phyloP scores from a whole-genome alignment of 768 basidiomycete genomes.

The Hericium alpestre region DNA sequence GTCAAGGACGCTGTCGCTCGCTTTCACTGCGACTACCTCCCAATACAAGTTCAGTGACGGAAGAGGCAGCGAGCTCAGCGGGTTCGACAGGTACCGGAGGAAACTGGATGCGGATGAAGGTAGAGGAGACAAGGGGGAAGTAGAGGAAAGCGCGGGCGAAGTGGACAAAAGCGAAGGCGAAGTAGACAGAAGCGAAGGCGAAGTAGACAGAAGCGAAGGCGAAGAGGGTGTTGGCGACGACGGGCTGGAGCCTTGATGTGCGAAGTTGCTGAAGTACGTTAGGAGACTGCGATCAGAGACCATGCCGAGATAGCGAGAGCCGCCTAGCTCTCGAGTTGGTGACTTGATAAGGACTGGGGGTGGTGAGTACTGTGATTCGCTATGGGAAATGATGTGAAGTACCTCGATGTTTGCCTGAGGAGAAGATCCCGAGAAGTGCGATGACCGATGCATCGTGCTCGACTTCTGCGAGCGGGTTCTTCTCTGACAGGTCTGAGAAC shows the following conservation, averaged over 20 bases:
- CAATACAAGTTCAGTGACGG: conserved; percentile 56
- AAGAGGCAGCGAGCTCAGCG: conserved; percentile 44
- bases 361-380: neutral
- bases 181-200: neutral
- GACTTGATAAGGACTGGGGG: conserved; percentile 46
- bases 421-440: conserved; percentile 53
- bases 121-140: neutral
- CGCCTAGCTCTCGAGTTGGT: conserved; percentile 23
- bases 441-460: conserved; percentile 54
- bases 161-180: neutral
- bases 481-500: conserved; percentile 68
- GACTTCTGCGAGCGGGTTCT: conserved; percentile 63
- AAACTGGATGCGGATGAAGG: conserved; percentile 21
- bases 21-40: conserved; percentile 52
- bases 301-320: conserved; percentile 47
- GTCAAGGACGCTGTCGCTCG: conserved; percentile 56
- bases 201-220: neutral
- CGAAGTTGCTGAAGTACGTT: conserved; percentile 45
- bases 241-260: conserved; percentile 29
- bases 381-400: conserved; percentile 5
- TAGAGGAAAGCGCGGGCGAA: neutral
- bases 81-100: conserved; percentile 38
- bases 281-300: conserved; percentile 69
- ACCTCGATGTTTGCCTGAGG: conserved; percentile 68
- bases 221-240: neutral